These are phyloP conservation scores for Candida methanosorbosa DNA, from an alignment of 805 yeast genomes.

Conservation along the genomic window DNA sequence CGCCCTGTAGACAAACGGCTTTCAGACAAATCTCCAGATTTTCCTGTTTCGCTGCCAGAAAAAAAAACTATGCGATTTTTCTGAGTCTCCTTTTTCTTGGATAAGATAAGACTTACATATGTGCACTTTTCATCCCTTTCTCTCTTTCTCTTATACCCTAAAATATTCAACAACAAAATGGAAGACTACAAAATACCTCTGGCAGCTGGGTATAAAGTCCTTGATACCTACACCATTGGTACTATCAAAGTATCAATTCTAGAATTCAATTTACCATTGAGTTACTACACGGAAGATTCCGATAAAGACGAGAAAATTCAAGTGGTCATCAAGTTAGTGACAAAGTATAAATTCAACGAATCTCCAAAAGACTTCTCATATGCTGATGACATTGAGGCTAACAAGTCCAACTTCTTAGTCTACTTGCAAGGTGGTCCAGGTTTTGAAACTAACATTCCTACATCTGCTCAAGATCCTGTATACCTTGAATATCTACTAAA, in stretches of 20 bases:
- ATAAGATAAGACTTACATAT: no score
- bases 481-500: conserved; percentile 9
- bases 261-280: conserved; percentile 19
- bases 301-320: conserved; percentile 5
- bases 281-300: conserved; percentile 6
- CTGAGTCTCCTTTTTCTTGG: no score
- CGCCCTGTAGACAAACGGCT: no score
- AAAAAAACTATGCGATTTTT: no score
- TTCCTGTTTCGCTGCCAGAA: no score
- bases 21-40: no score
- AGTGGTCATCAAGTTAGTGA: conserved; percentile 14
- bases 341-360: conserved; percentile 4
- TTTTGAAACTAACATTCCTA: conserved; percentile 26
- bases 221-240: conserved; percentile 11
- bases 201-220: neutral
- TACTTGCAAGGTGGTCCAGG: conserved; percentile 53
- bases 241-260: conserved; percentile 13
- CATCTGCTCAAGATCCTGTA: conserved; percentile 6
- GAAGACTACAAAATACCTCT: no score
- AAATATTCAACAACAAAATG: no score
- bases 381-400: conserved; percentile 12
- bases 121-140: no score
- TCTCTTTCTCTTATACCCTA: no score
- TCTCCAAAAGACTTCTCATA: conserved; percentile 2
- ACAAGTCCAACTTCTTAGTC: conserved; percentile 22